Base-by-base conservation (phyloP, 2,329 filamentous ascomycete genomes). In the Daldinia eschscholtzii region DNA sequence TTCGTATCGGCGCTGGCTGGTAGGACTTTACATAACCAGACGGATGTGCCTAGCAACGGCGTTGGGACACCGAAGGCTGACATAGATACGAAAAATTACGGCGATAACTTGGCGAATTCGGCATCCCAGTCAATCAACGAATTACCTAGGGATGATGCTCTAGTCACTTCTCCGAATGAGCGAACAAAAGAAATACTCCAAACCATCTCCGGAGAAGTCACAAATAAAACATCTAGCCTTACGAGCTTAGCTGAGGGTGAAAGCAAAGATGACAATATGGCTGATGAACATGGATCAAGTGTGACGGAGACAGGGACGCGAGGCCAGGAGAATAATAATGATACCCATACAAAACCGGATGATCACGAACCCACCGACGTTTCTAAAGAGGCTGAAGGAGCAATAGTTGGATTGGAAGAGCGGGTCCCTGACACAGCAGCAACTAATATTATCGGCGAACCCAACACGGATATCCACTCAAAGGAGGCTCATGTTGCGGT, bases 1-100 rank as follows among this genome's bases (percentile, higher is more conserved):
- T 79, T 78, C 23, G 64, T 77, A 42, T 70, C 69, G 28, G 73
- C 74, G 10, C 68, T 79, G 7, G 20, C 70, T 6, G 70, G 70
- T 35, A 62, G 69, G 9, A 37, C 59, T 18, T 23, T 63, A 20
- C 57, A 65, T n/a, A 55, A 64, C 15, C 58, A 67, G 20, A 30
- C 57, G 18, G 56, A 61, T 6, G 41, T 66, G 15, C 57, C 52
- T 10, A 48, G 62, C 15, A 59, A 72, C 10, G 39, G 44, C 20
- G 15, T 26, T 13, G 57, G 18, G 42, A 58, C 33, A 33, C 58
- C 56, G 15, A 50, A 56, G 50, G 60, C 44, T 13, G 6, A 42
- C 10, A 55, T 13, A 18, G 23, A 56, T 20, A 44, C 33, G 5
- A 33, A 41, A 13, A 35, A 44, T 53, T 42, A 28, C 20, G 30